phyloP scores from a whole-genome alignment of 2,329 filamentous ascomycete genomes.

The Pseudomassariella vexata region DNA sequence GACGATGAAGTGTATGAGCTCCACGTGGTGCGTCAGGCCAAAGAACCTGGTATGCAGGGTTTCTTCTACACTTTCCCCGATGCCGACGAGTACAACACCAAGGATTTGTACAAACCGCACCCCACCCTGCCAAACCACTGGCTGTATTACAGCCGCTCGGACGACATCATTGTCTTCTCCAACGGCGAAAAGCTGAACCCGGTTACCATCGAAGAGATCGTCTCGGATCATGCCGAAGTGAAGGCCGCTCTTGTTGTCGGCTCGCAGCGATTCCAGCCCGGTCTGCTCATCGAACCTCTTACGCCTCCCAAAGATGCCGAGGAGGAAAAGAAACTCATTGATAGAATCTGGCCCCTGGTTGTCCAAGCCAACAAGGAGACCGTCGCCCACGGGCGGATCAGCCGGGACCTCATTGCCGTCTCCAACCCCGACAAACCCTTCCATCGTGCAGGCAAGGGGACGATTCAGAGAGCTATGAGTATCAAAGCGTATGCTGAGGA shows the following conservation, averaged over 20 bases:
- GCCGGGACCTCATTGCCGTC: constrained; percentile 31
- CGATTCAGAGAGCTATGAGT: constrained; percentile 33
- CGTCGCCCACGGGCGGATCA: constrained; percentile 40
- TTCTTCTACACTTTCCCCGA: constrained; percentile 10
- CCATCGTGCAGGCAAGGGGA: constrained; percentile 37
- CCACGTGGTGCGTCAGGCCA: constrained; percentile 29
- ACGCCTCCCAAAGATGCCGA: constrained; percentile 18
- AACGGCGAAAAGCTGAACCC: constrained; percentile 6
- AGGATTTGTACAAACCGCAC: constrained; percentile 3
- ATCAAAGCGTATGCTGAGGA: constrained; percentile 34
- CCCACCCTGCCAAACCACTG: constrained; percentile 7
- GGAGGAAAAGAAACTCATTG: constrained; percentile 27
- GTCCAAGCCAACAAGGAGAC: constrained; percentile 35
- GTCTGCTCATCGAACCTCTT: constrained; percentile 39
- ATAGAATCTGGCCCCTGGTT: constrained; percentile 36
- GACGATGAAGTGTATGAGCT: constrained; percentile 29
- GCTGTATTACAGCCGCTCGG: constrained; percentile 20
- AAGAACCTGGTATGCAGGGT: constrained; percentile 24
- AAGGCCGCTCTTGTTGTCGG: constrained; percentile 40
- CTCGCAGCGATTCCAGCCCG: constrained; percentile 36
- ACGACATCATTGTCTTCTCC: constrained; percentile 4
- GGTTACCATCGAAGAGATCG: constrained; percentile 29
- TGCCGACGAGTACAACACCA: not conserved
- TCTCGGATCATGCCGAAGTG: constrained; percentile 31
- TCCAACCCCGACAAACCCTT: constrained; percentile 36